Base-by-base conservation (phyloP, 345 rosid genomes). In the Microthlaspi erraticum region DNA sequence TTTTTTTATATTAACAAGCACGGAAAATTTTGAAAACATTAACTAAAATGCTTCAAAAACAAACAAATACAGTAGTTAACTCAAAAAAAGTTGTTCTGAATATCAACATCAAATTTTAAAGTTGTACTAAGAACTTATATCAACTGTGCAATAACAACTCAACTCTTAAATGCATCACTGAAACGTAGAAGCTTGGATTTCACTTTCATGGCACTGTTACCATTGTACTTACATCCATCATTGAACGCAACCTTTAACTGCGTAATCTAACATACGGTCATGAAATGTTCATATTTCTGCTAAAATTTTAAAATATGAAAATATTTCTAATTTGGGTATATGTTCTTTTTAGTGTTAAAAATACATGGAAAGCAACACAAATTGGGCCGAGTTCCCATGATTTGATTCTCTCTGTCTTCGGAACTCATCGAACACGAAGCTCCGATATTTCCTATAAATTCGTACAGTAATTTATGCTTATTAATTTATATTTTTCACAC, bases 391-490 rank as follows among this genome's bases (percentile, higher is more conserved):
- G 73, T 84, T 79, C 76, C 82, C 81, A 54, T 63, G 43, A 63
- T 31, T 55, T 69, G 71, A 74, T 82, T 79, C 83, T 84, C 77
- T 83, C 75, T 82, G 81, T 78, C 83, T 76, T 83, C 77, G 84
- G 87, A 77, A 83, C 85, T 85, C 86, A 73, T 42, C 64, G 60
- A 71, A 65, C 53, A 31, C 72, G 29, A 75, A 23, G 60, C 51
- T 34, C 53, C 66, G 29, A 11, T 76, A 63, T 48, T 75, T 67
- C 56, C 43, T 26, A 45, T 60, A 33, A 33, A 34, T 68, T 60
- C 42, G 20, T 49, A 31, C 23, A 34, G 34, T 10, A 37, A 19
- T 44, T 12, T 37, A 5, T 12, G 23, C 41, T 8, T 13, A 13
- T 39, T 14, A 0, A 14, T 32, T 44, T 14, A 16, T 60, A n/a